phyloP scores from a whole-genome alignment of 192 early-diverging fungal genomes.

The Backusella liffmaniae region DNA sequence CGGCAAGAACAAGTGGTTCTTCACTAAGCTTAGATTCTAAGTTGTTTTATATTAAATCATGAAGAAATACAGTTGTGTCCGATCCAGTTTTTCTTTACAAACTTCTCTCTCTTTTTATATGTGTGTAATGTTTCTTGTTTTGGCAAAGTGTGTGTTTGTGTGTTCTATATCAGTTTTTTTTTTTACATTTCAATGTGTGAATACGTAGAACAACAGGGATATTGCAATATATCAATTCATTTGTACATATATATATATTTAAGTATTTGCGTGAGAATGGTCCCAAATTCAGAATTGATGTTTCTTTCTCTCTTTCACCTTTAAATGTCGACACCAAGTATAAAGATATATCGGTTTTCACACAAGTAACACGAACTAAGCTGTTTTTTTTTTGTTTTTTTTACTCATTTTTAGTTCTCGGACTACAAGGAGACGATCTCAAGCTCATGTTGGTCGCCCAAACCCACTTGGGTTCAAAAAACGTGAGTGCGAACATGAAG shows the following conservation, averaged over 20 bases:
- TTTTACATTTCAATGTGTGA: background rate
- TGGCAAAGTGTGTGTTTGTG: background rate
- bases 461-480: background rate
- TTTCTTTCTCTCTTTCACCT: background rate
- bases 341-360: background rate
- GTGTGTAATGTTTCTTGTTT: background rate
- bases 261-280: no score
- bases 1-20: slow-evolving; percentile 99
- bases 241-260: background rate
- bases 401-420: background rate
- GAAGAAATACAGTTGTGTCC: background rate
- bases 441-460: background rate
- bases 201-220: background rate
- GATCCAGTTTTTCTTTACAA: background rate
- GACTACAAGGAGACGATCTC: background rate
- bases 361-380: background rate
- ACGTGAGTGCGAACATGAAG: background rate
- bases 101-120: background rate
- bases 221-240: background rate
- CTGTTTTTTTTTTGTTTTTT: background rate
- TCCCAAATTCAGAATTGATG: background rate
- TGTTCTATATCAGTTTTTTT: background rate
- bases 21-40: slow-evolving; percentile 97
- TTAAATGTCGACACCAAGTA: background rate
- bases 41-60: slow-evolving; percentile 4